Base-by-base conservation (phyloP, 2,329 filamentous ascomycete genomes). In the Fusarium tupiense region DNA sequence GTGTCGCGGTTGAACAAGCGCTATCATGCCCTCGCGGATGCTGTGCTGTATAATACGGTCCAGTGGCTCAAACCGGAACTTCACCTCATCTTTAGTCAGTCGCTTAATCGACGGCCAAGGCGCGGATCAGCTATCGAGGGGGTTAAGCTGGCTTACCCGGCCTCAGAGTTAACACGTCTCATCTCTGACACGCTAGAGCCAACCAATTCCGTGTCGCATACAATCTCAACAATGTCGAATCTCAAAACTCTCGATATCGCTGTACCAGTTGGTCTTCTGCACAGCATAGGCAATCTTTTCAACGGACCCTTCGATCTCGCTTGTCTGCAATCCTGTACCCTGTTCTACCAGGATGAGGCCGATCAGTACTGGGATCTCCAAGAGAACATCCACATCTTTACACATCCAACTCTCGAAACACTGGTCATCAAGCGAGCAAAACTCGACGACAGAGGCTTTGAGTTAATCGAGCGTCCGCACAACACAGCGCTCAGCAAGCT, bases 341-440 rank as follows among this genome's bases (percentile, higher is more conserved):
- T 88, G 40, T 87, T 84, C 77, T 88, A 87, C 72, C 85, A 87
- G 73, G 80, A 80, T 69, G 80, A 82, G 20, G 80, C 84, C 59
- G 80, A 84, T 57, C 79, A 80, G 16, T 88, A 87, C 76, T 88
- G 86, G 86, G 85, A 88, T 72, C 80, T 88, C 44, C 85, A 84
- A 66, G 85, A 86, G 67, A 88, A 87, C 72, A 87, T 88, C 53
- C 85, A 88, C 78, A 86, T 88, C 58, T 88, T 88, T 67, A 81
- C 84, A 8, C 86, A 88, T 56, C 86, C 86, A 0, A 85, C 85
- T 2, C 82, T 88, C 26, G 85, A 87, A 73, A 82, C 79, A 10
- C 82, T 88, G 8, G 81, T 82, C 52, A 85, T 88, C 56, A 81
- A 80, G 52, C 78, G 83, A n/a, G 86, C 86, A 17, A 84, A 82